These are phyloP conservation scores for Saccharomyces hybrid DNA, from an alignment of 1,139 yeast species.

Conservation along the genomic window DNA sequence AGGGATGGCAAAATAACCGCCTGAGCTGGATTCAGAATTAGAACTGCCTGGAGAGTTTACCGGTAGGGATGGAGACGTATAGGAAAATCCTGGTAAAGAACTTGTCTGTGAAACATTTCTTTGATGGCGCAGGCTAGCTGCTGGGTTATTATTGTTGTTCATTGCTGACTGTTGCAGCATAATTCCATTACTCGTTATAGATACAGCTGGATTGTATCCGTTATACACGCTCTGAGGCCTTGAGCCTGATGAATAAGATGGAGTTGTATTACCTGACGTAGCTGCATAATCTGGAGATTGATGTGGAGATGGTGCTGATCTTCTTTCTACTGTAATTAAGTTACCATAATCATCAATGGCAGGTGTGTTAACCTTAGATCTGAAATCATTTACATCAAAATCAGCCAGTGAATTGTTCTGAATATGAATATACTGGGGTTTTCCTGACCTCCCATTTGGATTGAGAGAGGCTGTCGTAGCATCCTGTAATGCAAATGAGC, in stretches of 20 bases:
- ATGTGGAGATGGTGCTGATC: constrained; percentile 8
- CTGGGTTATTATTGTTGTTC: constrained; percentile 6
- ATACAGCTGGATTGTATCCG: neutral
- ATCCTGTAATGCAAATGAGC: neutral
- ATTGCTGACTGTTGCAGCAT: constrained; percentile 10
- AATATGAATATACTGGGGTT: constrained; percentile 25
- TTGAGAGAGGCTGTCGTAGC: constrained; percentile 6
- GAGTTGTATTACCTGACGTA: neutral
- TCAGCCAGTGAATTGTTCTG: constrained; percentile 13
- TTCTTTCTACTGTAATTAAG: constrained; percentile 24
- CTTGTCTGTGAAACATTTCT: neutral
- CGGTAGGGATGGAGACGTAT: constrained; percentile 7
- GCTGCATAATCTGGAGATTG: constrained; percentile 5
- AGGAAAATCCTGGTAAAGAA: neutral
- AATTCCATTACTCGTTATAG: constrained; percentile 14
- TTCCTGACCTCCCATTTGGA: constrained; percentile 8
- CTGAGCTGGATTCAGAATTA: constrained; percentile 24
- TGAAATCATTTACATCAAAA: constrained; percentile 5
- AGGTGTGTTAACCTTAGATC: constrained; percentile 29
- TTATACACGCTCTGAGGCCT: constrained; percentile 2
- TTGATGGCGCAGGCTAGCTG: constrained; percentile 4
- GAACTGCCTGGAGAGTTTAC: constrained; percentile 24
- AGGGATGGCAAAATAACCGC: constrained; percentile 32
- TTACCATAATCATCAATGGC: constrained; percentile 33
- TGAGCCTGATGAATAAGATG: constrained; percentile 7